phyloP scores from a whole-genome alignment of 768 basidiomycete species.

The Mycena belliarum region DNA sequence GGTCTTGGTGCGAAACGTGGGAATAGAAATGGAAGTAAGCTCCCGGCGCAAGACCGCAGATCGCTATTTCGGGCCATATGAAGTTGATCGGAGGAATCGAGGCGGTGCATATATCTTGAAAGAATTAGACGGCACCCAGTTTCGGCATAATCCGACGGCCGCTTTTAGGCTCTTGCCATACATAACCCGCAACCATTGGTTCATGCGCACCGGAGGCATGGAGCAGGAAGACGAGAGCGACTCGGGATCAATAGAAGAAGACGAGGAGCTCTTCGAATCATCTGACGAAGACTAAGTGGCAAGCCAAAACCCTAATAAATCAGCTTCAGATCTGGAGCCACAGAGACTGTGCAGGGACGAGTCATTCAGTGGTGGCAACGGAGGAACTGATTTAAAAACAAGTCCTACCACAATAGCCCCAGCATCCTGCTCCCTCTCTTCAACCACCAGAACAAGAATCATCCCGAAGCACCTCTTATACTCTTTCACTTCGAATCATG shows the following conservation, averaged over 20 bases:
- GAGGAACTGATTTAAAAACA: too few relatives aligned
- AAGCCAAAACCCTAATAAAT: too few relatives aligned
- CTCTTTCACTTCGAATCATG: too few relatives aligned
- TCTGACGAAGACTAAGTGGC: not conserved
- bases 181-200: not conserved
- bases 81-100: not conserved
- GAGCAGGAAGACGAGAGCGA: not conserved
- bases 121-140: not conserved
- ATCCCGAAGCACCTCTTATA: too few relatives aligned
- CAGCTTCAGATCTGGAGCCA: too few relatives aligned
- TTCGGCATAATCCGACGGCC: not conserved
- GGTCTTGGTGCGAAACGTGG: not conserved
- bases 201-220: not conserved
- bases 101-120: not conserved
- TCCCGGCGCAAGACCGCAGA: not conserved
- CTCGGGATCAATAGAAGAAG: not conserved
- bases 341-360: too few relatives aligned
- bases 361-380: too few relatives aligned
- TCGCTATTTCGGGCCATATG: not conserved
- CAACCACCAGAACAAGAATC: too few relatives aligned
- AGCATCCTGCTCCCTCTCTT: too few relatives aligned
- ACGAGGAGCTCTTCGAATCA: not conserved
- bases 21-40: not conserved
- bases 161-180: not conserved
- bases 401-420: too few relatives aligned